Evolutionary conservation across 768 basidiomycete species (phyloP).

Genomic region (Mycena belliarum): DNA sequence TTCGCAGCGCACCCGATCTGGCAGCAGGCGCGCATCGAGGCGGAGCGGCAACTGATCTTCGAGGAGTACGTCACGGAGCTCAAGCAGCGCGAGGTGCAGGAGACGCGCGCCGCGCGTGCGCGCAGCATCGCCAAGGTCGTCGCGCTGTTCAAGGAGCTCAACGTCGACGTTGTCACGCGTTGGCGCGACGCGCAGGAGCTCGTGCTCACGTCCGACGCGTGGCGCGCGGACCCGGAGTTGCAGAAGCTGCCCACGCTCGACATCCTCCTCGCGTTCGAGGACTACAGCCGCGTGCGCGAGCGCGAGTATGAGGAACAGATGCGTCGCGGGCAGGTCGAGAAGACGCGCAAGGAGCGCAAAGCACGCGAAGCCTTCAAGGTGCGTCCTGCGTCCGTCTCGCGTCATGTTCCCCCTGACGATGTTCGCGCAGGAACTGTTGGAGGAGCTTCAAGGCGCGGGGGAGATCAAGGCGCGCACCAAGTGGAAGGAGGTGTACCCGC

Average conservation of each 20-base stretch:
- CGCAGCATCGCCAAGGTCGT: conserved; percentile 86
- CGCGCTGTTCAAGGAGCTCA: conserved; percentile 79
- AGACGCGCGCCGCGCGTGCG: conserved; percentile 71
- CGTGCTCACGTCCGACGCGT: conserved; percentile 76
- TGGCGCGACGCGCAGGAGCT: conserved; percentile 86
- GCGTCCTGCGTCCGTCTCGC: conserved; percentile 23
- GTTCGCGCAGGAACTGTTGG: conserved; percentile 59
- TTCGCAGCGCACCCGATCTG: conserved; percentile 90
- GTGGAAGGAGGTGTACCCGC: conserved; percentile 88
- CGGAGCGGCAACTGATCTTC: conserved; percentile 85
- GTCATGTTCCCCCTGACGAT: no score
- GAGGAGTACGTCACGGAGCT: conserved; percentile 90
- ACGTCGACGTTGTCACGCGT: conserved; percentile 90
- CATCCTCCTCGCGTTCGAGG: conserved; percentile 91
- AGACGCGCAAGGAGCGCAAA: conserved; percentile 82
- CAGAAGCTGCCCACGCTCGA: conserved; percentile 87
- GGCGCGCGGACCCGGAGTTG: conserved; percentile 75
- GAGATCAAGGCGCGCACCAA: conserved; percentile 81
- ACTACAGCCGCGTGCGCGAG: conserved; percentile 87
- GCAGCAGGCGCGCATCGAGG: conserved; percentile 82
- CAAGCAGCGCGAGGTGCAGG: conserved; percentile 86
- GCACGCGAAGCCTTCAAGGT: conserved; percentile 91
- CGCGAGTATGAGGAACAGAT: conserved; percentile 89
- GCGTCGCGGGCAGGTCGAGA: conserved; percentile 78
- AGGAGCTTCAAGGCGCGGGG: conserved; percentile 45